A percentile compares a stretch with the other conserved stretches of the same genome.
Conservation (phyloP, 2,329 filamentous ascomycete species). For the Neoscytalidium dimidiatum region DNA sequence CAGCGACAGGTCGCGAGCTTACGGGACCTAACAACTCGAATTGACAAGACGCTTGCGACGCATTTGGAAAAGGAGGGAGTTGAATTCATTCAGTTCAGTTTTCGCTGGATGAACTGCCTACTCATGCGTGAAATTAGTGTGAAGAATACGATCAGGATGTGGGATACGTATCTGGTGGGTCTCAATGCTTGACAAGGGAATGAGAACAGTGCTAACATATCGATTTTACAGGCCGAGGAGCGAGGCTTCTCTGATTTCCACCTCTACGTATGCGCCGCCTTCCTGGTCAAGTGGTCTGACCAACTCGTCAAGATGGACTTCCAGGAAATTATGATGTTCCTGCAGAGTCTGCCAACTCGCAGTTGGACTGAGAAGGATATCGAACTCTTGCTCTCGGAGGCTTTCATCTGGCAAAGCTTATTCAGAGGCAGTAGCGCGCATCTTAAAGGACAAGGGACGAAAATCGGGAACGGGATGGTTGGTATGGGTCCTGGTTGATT, state of each 20-base stretch:
- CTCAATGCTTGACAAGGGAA: background rate
- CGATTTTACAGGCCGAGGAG: constrained; percentile 75
- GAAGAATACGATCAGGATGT: constrained; percentile 96
- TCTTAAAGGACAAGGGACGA: constrained; percentile 52
- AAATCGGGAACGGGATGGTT: constrained; percentile 28
- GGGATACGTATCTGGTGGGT: constrained; percentile 96
- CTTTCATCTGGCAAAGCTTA: constrained; percentile 97
- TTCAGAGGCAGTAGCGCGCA: constrained; percentile 95
- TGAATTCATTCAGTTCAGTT: constrained; percentile 99
- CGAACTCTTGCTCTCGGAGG: constrained; percentile 90
- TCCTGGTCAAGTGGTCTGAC: constrained; percentile 97
- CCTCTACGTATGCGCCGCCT: constrained; percentile 95
- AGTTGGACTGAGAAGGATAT: constrained; percentile 98
- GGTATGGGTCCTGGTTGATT: constrained; percentile 36
- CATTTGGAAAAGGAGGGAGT: constrained; percentile 90
- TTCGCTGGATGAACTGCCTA: constrained; percentile 99
- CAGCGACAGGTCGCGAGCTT: constrained; percentile 89
- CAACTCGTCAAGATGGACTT: constrained; percentile 97
- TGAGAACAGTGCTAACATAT: constrained; percentile 13
- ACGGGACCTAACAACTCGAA: constrained; percentile 85
- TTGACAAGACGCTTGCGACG: constrained; percentile 79
- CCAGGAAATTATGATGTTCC: constrained; percentile 98
- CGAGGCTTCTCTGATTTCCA: constrained; percentile 98
- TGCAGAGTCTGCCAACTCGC: constrained; percentile 89
- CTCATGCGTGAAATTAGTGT: constrained; percentile 97